Evolutionary conservation across 768 basidiomycete genomes (phyloP).

Genomic region (Hemileccinum rubropunctum): DNA sequence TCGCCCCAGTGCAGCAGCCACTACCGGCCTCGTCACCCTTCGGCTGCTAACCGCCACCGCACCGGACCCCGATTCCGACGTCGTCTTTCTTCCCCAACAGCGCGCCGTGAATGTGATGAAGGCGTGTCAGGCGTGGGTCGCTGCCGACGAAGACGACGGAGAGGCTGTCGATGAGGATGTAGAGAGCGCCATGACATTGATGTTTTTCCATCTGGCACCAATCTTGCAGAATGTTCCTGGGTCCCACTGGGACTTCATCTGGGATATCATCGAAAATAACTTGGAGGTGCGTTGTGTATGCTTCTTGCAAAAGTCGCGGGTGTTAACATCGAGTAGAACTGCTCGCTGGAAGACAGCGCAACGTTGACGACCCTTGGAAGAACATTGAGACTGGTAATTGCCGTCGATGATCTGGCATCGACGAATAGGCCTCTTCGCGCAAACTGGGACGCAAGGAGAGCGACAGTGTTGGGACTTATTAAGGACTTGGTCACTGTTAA

Average conservation of each 20-base stretch:
- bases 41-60: conserved; percentile 70
- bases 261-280: conserved; percentile 84
- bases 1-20: conserved; percentile 56
- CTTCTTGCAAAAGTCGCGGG: neutral
- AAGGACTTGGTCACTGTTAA: conserved; percentile 55
- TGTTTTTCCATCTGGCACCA: conserved; percentile 77
- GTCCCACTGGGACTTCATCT: conserved; percentile 89
- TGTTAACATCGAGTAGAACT: conserved; percentile 44
- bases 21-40: conserved; percentile 65
- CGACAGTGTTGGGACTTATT: conserved; percentile 53
- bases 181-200: conserved; percentile 69
- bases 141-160: conserved; percentile 45
- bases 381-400: conserved; percentile 63
- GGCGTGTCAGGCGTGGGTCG: conserved; percentile 81
- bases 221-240: conserved; percentile 86
- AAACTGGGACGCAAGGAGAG: conserved; percentile 61
- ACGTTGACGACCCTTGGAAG: conserved; percentile 65
- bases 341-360: conserved; percentile 53
- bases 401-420: conserved; percentile 64
- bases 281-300: conserved; percentile 61
- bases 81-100: conserved; percentile 80
- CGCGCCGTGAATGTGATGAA: conserved; percentile 87
- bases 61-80: conserved; percentile 74
- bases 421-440: conserved; percentile 74
- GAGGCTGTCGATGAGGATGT: conserved; percentile 74